Base-by-base conservation (phyloP, 2,329 filamentous ascomycete genomes). In the Xylaria sp. region DNA sequence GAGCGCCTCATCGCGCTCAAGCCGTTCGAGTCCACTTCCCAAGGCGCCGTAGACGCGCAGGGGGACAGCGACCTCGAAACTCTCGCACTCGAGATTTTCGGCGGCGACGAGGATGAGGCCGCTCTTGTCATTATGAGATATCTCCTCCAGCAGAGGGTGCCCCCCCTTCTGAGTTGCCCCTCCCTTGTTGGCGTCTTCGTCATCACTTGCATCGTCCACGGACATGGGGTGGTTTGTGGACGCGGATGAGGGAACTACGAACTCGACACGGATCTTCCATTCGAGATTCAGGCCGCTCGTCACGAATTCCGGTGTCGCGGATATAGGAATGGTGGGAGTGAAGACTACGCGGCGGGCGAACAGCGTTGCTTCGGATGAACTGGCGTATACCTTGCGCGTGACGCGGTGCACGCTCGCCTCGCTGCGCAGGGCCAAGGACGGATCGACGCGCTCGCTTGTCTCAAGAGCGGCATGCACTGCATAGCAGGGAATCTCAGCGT, bases 201-300 rank as follows among this genome's bases (percentile, higher is more conserved):
- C 59, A 23, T 65, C 62, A 10, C 36, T 45, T 15, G 55, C 25
- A 8, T 59, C 62, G 20, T 66, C 70, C n/a, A 39, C 39, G 6
- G 60, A 61, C 32, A 12, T 9, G 8, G n/a, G 5, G 28, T 25
- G 8, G 13, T 46, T 41, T 7, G 59, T 43, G 34, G 66, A 53
- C 36, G 53, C 59, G 8, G 73, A 71, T 12, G 86, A 88, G 6
- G 92, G 90, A 6, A 95, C 95, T 30, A 97, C 94, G 80, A 99
- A 99, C 80, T 98, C 94, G 66, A 99, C 89, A 1, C 93, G 85
- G 39, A 99, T 83, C 78, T 91, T 92, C 96, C 96, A 99, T 72
- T 93, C 91, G 30, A 97, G 83, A 71, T 88, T 92, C 4, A 99
- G 88, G 1, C 94, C 94, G 69, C 90, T 97, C 0, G 96, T 99